phyloP scores from a whole-genome alignment of 2,329 filamentous ascomycete species.

The Pseudocercospora cruenta region DNA sequence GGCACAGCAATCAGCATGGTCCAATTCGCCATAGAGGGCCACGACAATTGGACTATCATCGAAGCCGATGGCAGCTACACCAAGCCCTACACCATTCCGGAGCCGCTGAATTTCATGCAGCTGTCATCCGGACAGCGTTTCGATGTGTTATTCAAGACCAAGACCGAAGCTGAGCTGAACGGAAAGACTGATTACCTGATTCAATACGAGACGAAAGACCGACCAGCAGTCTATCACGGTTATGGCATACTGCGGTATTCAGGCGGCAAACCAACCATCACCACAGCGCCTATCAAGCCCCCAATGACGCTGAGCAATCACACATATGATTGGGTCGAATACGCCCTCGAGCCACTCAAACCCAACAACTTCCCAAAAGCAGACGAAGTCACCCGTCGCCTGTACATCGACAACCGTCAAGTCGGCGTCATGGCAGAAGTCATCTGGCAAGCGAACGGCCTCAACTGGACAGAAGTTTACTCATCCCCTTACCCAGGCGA shows the following conservation, averaged over 20 bases:
- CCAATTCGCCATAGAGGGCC: conserved; percentile 60
- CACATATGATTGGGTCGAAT: conserved; percentile 45
- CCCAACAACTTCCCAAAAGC: conserved; percentile 40
- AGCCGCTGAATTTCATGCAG: conserved; percentile 54
- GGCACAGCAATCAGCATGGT: conserved; percentile 59
- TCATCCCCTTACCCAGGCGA: conserved; percentile 26
- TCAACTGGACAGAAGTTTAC: conserved; percentile 31
- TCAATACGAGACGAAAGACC: conserved; percentile 56
- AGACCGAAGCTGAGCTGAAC: conserved; percentile 51
- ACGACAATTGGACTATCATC: conserved; percentile 61
- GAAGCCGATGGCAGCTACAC: conserved; percentile 62
- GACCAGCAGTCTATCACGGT: conserved; percentile 50
- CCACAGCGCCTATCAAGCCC: conserved; percentile 24
- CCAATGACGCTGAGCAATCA: conserved; percentile 40
- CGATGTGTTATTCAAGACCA: conserved; percentile 59
- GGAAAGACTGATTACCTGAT: conserved; percentile 48
- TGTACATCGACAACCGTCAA: conserved; percentile 37
- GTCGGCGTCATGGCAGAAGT: conserved; percentile 14
- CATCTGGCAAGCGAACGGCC: conserved; percentile 30
- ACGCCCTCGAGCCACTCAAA: conserved; percentile 41
- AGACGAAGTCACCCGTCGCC: conserved; percentile 40
- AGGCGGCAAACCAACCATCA: conserved; percentile 23
- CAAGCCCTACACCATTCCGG: conserved; percentile 44
- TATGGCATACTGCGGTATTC: conserved; percentile 57
- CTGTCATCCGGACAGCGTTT: conserved; percentile 64